phyloP scores from a whole-genome alignment of 371 early-diverging fungal species.

The Mucor irregularis region DNA sequence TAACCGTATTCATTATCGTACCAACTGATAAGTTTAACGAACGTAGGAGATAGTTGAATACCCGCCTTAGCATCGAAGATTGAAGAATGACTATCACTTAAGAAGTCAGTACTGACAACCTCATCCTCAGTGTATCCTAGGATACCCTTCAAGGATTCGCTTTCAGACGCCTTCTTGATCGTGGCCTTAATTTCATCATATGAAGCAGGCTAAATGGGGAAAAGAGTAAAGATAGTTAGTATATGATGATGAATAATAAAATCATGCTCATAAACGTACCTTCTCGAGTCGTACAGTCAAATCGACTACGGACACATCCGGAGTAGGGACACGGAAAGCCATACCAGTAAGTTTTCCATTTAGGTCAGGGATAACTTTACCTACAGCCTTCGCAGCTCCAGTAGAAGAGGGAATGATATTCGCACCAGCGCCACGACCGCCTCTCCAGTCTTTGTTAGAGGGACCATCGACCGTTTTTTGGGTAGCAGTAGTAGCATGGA shows the following conservation, averaged over 20 bases:
- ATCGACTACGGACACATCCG: constrained; percentile 99
- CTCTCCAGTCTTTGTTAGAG: constrained; percentile 96
- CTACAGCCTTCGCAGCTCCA: constrained; percentile 99
- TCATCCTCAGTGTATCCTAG: constrained; percentile 96
- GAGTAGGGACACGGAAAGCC: constrained; percentile 97
- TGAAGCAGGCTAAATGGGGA: constrained; percentile 60
- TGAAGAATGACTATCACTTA: constrained; percentile 87
- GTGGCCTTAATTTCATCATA: constrained; percentile 90
- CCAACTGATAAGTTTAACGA: constrained; percentile 91
- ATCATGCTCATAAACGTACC: constrained; percentile 21
- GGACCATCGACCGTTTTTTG: constrained; percentile 99
- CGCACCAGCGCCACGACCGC: constrained; percentile 93
- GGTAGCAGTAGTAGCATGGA: constrained; percentile 98
- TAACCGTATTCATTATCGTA: constrained; percentile 96
- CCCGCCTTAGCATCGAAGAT: constrained; percentile 98
- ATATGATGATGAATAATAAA: neutral
- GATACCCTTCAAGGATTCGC: constrained; percentile 84
- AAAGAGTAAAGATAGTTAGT: neutral
- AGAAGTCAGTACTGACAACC: constrained; percentile 97
- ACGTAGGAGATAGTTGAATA: constrained; percentile 93
- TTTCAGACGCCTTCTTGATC: constrained; percentile 84
- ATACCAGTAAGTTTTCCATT: constrained; percentile 98
- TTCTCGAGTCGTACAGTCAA: constrained; percentile 92
- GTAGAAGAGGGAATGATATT: constrained; percentile 99
- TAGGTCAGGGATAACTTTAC: constrained; percentile 96